A percentile compares a stretch with the other conserved stretches of the same genome.
phyloP scores from a whole-genome alignment of 352 stramenopile genomes.

The Globisporangium acanthophoron region DNA sequence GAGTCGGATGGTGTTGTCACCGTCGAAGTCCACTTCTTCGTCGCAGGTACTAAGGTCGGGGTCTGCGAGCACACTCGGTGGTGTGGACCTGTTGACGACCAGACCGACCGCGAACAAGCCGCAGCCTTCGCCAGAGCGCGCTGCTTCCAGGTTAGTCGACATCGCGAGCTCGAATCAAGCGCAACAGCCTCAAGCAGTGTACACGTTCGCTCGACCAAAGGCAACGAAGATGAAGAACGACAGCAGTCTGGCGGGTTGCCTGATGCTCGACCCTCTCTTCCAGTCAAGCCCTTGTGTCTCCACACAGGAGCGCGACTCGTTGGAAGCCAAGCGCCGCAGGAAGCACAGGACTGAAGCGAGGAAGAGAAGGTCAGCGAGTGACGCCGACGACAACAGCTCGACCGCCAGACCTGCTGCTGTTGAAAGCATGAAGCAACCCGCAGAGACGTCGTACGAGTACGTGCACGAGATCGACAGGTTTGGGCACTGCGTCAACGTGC shows the following conservation, averaged over 20 bases:
- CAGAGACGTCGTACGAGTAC: conserved; percentile 20
- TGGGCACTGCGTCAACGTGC: conserved; percentile 45
- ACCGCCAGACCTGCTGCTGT: not conserved
- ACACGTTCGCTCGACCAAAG: conserved; percentile 49
- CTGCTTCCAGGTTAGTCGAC: not conserved
- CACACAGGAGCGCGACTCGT: not conserved
- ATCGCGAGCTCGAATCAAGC: conserved; percentile 7
- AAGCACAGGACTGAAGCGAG: not conserved
- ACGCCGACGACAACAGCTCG: not conserved
- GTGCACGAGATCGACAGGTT: conserved; percentile 37
- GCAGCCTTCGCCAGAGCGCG: not conserved
- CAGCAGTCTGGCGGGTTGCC: conserved; percentile 3
- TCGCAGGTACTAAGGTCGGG: not conserved
- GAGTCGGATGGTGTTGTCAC: not conserved
- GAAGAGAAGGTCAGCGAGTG: not conserved
- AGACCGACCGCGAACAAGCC: conserved; percentile 21
- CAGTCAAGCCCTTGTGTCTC: conserved; percentile 14
- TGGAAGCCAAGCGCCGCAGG: not conserved
- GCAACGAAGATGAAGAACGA: conserved; percentile 21
- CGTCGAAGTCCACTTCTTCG: not conserved
- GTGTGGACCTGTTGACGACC: conserved; percentile 29
- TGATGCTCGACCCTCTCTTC: conserved; percentile 74
- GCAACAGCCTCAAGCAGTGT: conserved; percentile 5
- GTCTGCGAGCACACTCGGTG: conserved; percentile 9
- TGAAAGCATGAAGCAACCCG: not conserved